Base-by-base conservation (phyloP, 176 grass and related monocot genomes). In the Echinochloa phyllopogon region DNA sequence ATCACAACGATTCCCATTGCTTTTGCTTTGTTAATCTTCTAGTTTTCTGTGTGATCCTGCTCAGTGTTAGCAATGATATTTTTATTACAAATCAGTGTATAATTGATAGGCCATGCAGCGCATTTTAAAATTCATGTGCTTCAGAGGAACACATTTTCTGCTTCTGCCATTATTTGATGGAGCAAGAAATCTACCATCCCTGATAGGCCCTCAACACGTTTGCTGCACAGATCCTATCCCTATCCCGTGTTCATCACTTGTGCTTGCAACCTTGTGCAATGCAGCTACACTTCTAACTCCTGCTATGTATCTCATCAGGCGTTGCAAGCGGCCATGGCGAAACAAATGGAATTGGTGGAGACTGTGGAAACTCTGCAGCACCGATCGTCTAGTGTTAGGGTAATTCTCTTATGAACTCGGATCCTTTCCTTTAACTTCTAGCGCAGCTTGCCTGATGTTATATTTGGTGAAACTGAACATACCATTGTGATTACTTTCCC, bases 321-420 rank as follows among this genome's bases (percentile, higher is more conserved):
- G 39, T 81, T 94, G 76, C 89, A 94, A 45, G 90, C 74, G 1
- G 56, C 87, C 41, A 77, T 83, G 20, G 64, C 72, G 44, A 84
- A 94, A 60, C 87, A 94, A 69, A 85, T 83, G 77, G 89, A 92
- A 71, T 76, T 94, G 76, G 90, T 58, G 45, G 92, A 83, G 48
- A 79, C 52, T 29, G 41, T 94, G 55, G 87, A 94, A 40, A 66
- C 80, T 76, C 77, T 83, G 86, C 72, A 79, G 64, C 51, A 65
- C 48, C 78, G 41, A 49, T 44, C 81, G 24, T 80, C 89, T 50
- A 92, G 70, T 72, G 71, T 80, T 39, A 94, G 89, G 80, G 92
- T 92, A 89, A 63, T 62, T 73, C 43, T 53, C 43, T 80, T 21
- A 42, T 23, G 49, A 58, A 57, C 15, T 39, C 24, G 4, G 15